Base-by-base conservation (phyloP, 306 rosid genomes). In the Prinsepia uniflora region DNA sequence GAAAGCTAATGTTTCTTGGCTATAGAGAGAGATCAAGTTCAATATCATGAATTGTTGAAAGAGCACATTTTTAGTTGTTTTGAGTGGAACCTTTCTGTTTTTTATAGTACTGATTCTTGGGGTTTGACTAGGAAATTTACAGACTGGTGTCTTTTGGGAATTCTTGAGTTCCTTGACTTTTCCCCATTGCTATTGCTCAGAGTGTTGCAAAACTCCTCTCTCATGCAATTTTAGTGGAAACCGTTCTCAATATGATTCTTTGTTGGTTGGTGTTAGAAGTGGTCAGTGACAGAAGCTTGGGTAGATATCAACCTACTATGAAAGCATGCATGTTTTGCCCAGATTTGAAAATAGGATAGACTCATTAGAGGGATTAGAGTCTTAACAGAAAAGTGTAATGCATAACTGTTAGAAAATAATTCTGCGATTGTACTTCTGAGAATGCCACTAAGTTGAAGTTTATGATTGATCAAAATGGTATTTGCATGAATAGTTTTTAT, bases 361-460 rank as follows among this genome's bases (percentile, higher is more conserved):
- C 20, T 68, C 50, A 40, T 34, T 10, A 7, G 39, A 72, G 40
- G 75, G 46, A n/a, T 36, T 59, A 47, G 19, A 71, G 36, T 34
- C 20, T 2, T 10, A 47, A 30, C 42, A 6, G 19, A 30, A 30
- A 17, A 17, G 34, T 43, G 5, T 11, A 11, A 34, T 7, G 67
- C 34, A 17, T 71, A 30, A 7, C 49, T 40, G 6, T 13, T 40
- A 6, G 50, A 55, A 39, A 67, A 19, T 2, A 30, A 30, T 50
- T 53, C 18, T 39, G 39, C 46, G 6, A 17, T 17, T 49, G 1
- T 36, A 0, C 6, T 52, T 39, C 6, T 5, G 57, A 1, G 15
- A n/a, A 22, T 68, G 48, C 54, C 36, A 10, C 40, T 10, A n/a
- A 30, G 14, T 67, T 67, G 60, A 67, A 17, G 34, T 8, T 67